A percentile compares a stretch with the other conserved stretches of the same genome.
Evolutionary conservation across 805 yeast species (phyloP).

Genomic region (Candida krabiensis): DNA sequence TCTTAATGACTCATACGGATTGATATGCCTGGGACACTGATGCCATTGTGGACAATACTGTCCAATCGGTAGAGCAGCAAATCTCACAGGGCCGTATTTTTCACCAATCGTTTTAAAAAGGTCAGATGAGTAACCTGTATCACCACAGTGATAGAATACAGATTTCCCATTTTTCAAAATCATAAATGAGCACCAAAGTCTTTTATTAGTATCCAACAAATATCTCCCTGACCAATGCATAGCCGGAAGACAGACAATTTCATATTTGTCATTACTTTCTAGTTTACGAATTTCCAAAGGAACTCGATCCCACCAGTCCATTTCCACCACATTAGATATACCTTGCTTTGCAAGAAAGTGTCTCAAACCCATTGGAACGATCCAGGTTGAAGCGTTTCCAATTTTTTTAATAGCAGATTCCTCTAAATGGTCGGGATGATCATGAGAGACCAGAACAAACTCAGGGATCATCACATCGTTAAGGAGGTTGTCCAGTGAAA

Average conservation of each 20-base stretch:
- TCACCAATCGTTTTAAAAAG: constrained; percentile 66
- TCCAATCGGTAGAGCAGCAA: constrained; percentile 88
- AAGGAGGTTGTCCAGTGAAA: constrained; percentile 53
- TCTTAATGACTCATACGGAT: constrained; percentile 73
- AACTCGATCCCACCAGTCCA: constrained; percentile 90
- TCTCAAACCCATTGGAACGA: constrained; percentile 82
- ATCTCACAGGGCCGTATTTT: constrained; percentile 59
- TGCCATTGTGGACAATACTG: constrained; percentile 97
- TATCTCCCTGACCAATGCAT: constrained; percentile 96
- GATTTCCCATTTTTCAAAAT: constrained; percentile 67
- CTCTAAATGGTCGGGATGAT: constrained; percentile 95
- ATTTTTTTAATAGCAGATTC: constrained; percentile 51
- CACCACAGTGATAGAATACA: constrained; percentile 88
- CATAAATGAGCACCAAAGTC: constrained; percentile 89
- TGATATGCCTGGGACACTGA: constrained; percentile 83
- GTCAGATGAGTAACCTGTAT: constrained; percentile 83
- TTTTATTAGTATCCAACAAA: constrained; percentile 73
- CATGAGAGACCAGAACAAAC: constrained; percentile 81
- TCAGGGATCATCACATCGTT: constrained; percentile 53
- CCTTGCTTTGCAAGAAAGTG: constrained; percentile 59
- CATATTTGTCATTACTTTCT: constrained; percentile 60
- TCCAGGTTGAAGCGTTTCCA: constrained; percentile 72
- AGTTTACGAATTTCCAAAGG: constrained; percentile 33
- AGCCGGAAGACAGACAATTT: constrained; percentile 87
- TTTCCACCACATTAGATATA: constrained; percentile 61